Percentiles rank a stretch among this genome's conserved stretches.
Evolutionary conservation across 2,329 filamentous ascomycete species (phyloP).

Genomic region (Whalleya microplaca): DNA sequence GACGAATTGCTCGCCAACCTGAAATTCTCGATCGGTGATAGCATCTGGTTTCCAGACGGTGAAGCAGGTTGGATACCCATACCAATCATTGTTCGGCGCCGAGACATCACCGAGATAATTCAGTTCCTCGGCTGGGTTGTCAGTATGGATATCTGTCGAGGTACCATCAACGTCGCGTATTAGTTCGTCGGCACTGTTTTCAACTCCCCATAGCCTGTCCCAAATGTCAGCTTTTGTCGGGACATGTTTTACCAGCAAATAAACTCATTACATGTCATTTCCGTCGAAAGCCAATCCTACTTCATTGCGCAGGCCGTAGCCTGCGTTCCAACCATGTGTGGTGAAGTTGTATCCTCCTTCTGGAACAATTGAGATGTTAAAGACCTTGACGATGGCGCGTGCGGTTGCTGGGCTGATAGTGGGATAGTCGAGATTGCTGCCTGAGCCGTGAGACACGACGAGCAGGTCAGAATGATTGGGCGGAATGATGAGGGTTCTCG

Average conservation of each 20-base stretch:
- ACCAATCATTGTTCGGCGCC: conserved; percentile 51
- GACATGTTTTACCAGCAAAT: not conserved
- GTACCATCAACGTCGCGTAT: conserved; percentile 46
- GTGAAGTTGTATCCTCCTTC: conserved; percentile 44
- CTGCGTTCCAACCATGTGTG: conserved; percentile 39
- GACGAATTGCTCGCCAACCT: conserved; percentile 40
- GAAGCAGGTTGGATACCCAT: conserved; percentile 60
- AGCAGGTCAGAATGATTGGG: conserved; percentile 52
- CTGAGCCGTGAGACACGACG: conserved; percentile 60
- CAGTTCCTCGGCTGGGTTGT: conserved; percentile 68
- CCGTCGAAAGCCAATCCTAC: conserved; percentile 51
- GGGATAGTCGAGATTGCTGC: conserved; percentile 56
- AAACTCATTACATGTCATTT: conserved; percentile 54
- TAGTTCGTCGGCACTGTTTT: conserved; percentile 67
- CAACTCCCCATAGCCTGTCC: conserved; percentile 51
- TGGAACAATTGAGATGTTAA: conserved; percentile 31
- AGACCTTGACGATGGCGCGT: conserved; percentile 60
- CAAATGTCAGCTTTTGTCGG: not conserved
- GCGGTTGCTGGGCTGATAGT: conserved; percentile 51
- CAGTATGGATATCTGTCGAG: conserved; percentile 53
- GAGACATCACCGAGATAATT: conserved; percentile 67
- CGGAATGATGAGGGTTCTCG: conserved; percentile 60
- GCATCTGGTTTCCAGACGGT: conserved; percentile 45
- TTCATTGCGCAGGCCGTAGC: conserved; percentile 67
- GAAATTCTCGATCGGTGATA: conserved; percentile 36